Evolutionary conservation across 2,329 filamentous ascomycete species (phyloP).

Genomic region (Pseudogymnoascus sp.): DNA sequence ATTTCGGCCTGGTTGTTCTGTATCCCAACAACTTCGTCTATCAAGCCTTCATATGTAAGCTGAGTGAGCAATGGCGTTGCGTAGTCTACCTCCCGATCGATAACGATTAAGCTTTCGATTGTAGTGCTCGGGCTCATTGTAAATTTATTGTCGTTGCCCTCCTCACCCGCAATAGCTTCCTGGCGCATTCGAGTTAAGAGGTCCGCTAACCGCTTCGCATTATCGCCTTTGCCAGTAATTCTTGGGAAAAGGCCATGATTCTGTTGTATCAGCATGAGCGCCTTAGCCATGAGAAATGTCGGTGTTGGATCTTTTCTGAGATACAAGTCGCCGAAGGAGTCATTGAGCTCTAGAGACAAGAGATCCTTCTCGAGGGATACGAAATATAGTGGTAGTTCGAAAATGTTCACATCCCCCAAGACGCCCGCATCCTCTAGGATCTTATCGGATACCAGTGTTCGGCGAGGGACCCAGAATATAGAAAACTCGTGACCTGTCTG

Average conservation of each 20-base stretch:
- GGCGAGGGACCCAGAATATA: conserved; percentile 89
- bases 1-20: conserved; percentile 88
- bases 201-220: conserved; percentile 81
- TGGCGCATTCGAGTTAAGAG: conserved; percentile 84
- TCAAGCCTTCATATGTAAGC: conserved; percentile 89
- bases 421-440: conserved; percentile 89
- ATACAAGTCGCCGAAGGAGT: conserved; percentile 80
- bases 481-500: conserved; percentile 92
- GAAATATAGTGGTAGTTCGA: conserved; percentile 81
- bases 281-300: conserved; percentile 80
- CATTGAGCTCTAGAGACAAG: conserved; percentile 80
- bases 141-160: conserved; percentile 45
- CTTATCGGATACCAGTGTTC: conserved; percentile 84
- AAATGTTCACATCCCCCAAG: conserved; percentile 81
- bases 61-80: conserved; percentile 88
- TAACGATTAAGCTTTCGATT: conserved; percentile 85
- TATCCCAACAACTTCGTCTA: conserved; percentile 89
- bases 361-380: conserved; percentile 87
- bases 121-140: conserved; percentile 77
- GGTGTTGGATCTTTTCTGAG: conserved; percentile 83
- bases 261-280: conserved; percentile 88
- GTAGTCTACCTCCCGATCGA: conserved; percentile 91
- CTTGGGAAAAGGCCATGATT: conserved; percentile 88
- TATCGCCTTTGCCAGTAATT: conserved; percentile 91
- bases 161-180: conserved; percentile 74